Percentiles rank a stretch among this genome's conserved stretches.
Conservation (phyloP, 768 basidiomycete genomes). For the Mycena galericulata region DNA sequence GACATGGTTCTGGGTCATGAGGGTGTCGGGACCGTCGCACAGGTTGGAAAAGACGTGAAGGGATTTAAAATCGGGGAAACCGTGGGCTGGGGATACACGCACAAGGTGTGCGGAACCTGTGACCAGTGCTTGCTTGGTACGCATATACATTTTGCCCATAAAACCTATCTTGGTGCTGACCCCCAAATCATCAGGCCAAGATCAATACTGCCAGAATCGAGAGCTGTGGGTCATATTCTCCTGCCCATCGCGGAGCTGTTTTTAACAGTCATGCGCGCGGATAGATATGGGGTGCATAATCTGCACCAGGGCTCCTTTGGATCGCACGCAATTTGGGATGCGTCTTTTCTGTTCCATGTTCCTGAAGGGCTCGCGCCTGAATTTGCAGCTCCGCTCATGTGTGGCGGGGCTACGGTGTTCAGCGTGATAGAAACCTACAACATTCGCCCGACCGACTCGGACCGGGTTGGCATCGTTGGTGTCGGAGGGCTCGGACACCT, state of each 20-base stretch:
- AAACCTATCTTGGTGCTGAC: not conserved
- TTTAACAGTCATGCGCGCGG: no score
- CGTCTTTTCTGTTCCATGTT: not conserved
- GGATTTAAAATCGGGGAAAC: conserved; percentile 27
- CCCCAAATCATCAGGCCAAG: conserved; percentile 2
- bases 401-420: not conserved
- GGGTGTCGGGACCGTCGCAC: conserved; percentile 9
- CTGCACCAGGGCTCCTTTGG: not conserved
- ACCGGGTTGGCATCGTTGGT: not conserved
- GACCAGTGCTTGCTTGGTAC: conserved; percentile 46
- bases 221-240: no score
- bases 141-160: not conserved
- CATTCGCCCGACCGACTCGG: not conserved
- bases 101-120: conserved; percentile 47
- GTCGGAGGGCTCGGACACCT: not conserved
- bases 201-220: conserved; percentile 17
- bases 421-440: not conserved
- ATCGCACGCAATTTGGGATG: not conserved
- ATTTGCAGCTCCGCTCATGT: not conserved
- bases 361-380: not conserved
- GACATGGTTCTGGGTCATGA: conserved; percentile 52
- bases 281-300: no score
- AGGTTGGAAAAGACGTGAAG: conserved; percentile 16
- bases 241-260: no score
- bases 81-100: no score